Base-by-base conservation (phyloP, 108 stramenopile species). In the Seminavis robusta region DNA sequence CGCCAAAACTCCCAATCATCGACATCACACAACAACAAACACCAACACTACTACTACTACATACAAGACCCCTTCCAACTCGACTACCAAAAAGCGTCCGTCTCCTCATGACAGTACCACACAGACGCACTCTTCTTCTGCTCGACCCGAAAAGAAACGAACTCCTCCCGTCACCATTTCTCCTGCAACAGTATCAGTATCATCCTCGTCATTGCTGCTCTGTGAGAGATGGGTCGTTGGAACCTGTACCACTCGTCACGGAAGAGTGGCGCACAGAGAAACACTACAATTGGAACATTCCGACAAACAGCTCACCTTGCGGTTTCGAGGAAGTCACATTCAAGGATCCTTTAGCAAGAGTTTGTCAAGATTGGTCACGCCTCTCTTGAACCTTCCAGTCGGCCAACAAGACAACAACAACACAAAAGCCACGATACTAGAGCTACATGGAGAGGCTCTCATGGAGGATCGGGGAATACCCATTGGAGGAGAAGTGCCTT, bases 181-280 rank as follows among this genome's bases (percentile, higher is more conserved):
- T 16, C 17, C 37, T 52, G 0, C 20, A 39, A 29, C 1, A 26
- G 29, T 19, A 53, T 19, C 47, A 33, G 13, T 25, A 41, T 4
- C 33, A 4, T 8, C 27, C 30, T 43, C 28, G 56, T 29, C 34
- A 24, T 77, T 83, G 61, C 47, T 87, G 4, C 53, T 93, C 8
- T 89, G 87, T 69, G 71, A 87, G 43, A 83, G 91, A 55, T 88
- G 87, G 85, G 33, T 74, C 36, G 65, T 67, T 31, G 75, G 59
- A 42, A 55, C 52, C 42, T 83, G 57, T 48, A 65, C 51, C 6
- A 42, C 59, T 56, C 71, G 72, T 41, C 52, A 76, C 61, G 76
- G 76, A 43, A 24, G 17, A 42, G 50, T 64, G 32, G 52, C 31
- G 19, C 65, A 82, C 54, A 30, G 67, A 47, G 84, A 69, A 71